A percentile compares a stretch with the other conserved stretches of the same genome.
These are phyloP conservation scores for Tylopilus balloui DNA, from an alignment of 768 basidiomycete species.

Conservation along the genomic window DNA sequence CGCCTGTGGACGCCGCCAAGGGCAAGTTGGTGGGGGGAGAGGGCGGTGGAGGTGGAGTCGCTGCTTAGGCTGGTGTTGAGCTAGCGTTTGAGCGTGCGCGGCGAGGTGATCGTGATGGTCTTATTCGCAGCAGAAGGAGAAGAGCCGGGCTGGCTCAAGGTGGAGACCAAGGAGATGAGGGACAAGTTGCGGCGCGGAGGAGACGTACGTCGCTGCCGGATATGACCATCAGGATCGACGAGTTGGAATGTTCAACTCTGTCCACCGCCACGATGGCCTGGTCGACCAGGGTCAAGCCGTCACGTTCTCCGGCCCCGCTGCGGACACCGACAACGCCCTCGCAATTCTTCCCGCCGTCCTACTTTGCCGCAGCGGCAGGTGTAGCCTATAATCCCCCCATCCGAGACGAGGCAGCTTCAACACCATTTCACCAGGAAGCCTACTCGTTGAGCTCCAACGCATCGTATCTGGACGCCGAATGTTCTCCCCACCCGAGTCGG, in stretches of 20 bases:
- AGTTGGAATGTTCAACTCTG: constrained; percentile 7
- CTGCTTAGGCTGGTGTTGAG: constrained; percentile 45
- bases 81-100: constrained; percentile 35
- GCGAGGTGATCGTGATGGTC: constrained; percentile 25
- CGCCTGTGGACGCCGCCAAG: constrained; percentile 36
- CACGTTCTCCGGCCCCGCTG: constrained; percentile 40
- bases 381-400: constrained; percentile 19
- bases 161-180: constrained; percentile 34
- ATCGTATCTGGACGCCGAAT: constrained; percentile 4
- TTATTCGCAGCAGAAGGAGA: constrained; percentile 35
- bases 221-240: constrained; percentile 60
- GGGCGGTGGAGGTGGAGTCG: constrained; percentile 22
- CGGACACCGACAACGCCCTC: constrained; percentile 28
- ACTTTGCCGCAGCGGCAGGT: constrained; percentile 53
- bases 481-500: constrained; percentile 6
- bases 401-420: not conserved
- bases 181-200: constrained; percentile 30
- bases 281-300: constrained; percentile 31
- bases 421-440: not conserved
- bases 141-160: constrained; percentile 48
- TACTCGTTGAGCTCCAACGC: constrained; percentile 18
- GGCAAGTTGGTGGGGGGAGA: constrained; percentile 34
- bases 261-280: constrained; percentile 4
- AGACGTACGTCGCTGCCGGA: constrained; percentile 39
- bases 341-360: constrained; percentile 50